Percentiles rank a stretch among this genome's conserved stretches.
These are phyloP conservation scores for Talaromyces sp. DNA, from an alignment of 2,329 filamentous ascomycete species.

Conservation along the genomic window DNA sequence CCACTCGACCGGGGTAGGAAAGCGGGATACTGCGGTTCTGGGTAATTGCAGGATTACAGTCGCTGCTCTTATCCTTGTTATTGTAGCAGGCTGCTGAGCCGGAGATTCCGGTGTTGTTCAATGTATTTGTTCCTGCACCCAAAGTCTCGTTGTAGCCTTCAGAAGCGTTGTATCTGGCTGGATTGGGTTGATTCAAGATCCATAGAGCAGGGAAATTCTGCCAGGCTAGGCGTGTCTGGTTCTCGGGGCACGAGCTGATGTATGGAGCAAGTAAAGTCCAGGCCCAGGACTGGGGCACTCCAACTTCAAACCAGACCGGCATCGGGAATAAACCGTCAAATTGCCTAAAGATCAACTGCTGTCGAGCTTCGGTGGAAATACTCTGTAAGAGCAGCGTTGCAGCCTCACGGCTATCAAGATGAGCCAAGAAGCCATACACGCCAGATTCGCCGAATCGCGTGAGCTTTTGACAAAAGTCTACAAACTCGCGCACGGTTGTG, in stretches of 20 bases:
- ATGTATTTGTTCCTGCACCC: constrained; percentile 32
- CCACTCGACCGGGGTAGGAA: constrained; percentile 69
- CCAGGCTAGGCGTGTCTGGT: constrained; percentile 74
- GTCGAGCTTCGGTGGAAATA: constrained; percentile 74
- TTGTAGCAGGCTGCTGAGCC: constrained; percentile 57
- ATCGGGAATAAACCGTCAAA: constrained; percentile 77
- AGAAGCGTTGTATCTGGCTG: constrained; percentile 64
- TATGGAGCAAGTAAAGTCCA: constrained; percentile 81
- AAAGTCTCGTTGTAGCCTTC: constrained; percentile 63
- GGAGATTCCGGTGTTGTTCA: constrained; percentile 40
- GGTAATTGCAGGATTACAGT: constrained; percentile 64
- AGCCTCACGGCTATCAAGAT: constrained; percentile 73
- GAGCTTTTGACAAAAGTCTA: constrained; percentile 84
- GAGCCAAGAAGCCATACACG: constrained; percentile 76
- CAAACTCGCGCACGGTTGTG: constrained; percentile 69
- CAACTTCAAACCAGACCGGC: constrained; percentile 78
- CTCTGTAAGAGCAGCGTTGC: constrained; percentile 72
- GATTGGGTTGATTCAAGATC: constrained; percentile 75
- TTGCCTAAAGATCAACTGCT: constrained; percentile 82
- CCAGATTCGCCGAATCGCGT: constrained; percentile 77
- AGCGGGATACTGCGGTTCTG: constrained; percentile 70
- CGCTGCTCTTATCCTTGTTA: constrained; percentile 47
- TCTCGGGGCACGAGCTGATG: constrained; percentile 71
- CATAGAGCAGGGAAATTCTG: constrained; percentile 76
- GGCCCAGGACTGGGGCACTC: constrained; percentile 79